Base-by-base conservation (phyloP, 768 basidiomycete genomes). In the Porphyrellus cyaneotinctus region DNA sequence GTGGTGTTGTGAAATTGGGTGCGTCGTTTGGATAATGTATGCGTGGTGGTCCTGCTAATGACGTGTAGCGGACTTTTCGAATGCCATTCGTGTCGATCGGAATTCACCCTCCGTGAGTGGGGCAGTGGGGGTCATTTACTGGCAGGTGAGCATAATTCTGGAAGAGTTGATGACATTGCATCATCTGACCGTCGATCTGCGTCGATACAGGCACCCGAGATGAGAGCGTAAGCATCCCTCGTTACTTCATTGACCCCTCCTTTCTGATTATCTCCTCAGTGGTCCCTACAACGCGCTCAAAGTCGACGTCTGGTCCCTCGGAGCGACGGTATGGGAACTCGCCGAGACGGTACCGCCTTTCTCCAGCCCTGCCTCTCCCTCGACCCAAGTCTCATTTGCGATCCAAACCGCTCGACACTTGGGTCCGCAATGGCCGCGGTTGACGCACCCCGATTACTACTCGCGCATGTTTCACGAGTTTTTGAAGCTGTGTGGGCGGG, bases 261-360 rank as follows among this genome's bases (percentile, higher is more conserved):
- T 35, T 39, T 41, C 57, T 61, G 11, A 64, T 46, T 14, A 45
- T 47, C 23, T 17, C 51, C 22, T 30, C 38, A 87, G 85, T 46
- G 83, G 85, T 12, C 73, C 83, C 0, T 91, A 91, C 60, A 76
- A 91, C 60, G 79, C 83, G 1, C 76, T 89, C 38, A 84, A 85
- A 64, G 81, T 89, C 42, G 89, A 91, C 54, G 74, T 85, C 0
- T 91, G 88, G 88, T 89, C 88, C 0, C 72, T 90, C 7, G 89
- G 89, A 2, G 89, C 89, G 0, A 91, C 89, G 0, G 77, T 88
- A 0, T 91, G 89, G 89, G 89, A 91, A 63, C 77, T 87, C 69
- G 85, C 86, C 1, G 79, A 91, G 63, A 80, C 83, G 7, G 75
- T 80, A 47, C 89, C 89, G 6, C 89, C 89, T 0, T 91, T 91